A percentile compares a stretch with the other conserved stretches of the same genome.
Evolutionary conservation across 208 protist genomes (phyloP).

Genomic region (Crithidia bombi): DNA sequence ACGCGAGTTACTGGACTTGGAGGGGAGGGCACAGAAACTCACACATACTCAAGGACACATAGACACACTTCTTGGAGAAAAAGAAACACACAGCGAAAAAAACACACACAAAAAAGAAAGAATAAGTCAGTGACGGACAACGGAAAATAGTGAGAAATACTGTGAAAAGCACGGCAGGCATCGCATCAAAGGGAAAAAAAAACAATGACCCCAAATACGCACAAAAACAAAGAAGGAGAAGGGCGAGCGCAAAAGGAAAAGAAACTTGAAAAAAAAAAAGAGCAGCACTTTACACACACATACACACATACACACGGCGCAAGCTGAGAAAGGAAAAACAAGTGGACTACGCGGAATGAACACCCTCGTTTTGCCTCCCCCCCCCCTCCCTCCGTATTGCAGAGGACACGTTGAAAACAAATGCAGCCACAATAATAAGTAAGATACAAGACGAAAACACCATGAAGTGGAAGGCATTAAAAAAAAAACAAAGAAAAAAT

Average conservation of each 20-base stretch:
- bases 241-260: not conserved
- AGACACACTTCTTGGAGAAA: too few relatives aligned
- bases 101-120: not conserved
- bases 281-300: not conserved
- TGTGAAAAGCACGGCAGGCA: too few relatives aligned
- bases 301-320: not conserved
- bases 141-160: too few relatives aligned
- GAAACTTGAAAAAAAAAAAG: not conserved
- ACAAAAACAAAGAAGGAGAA: slow-evolving; percentile 5
- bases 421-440: not conserved
- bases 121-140: not conserved
- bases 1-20: too few relatives aligned
- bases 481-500: not conserved
- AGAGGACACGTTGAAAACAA: too few relatives aligned
- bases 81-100: not conserved
- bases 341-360: not conserved
- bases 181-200: not conserved
- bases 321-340: not conserved
- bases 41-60: too few relatives aligned
- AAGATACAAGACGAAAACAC: not conserved
- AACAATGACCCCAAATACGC: not conserved
- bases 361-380: too few relatives aligned
- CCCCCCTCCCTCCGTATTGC: too few relatives aligned
- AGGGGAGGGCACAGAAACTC: too few relatives aligned
- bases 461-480: not conserved